Percentiles rank a stretch among this genome's conserved stretches.
These are phyloP conservation scores for Macrolepiota dolichaula DNA, from an alignment of 768 basidiomycete genomes.

Conservation along the genomic window DNA sequence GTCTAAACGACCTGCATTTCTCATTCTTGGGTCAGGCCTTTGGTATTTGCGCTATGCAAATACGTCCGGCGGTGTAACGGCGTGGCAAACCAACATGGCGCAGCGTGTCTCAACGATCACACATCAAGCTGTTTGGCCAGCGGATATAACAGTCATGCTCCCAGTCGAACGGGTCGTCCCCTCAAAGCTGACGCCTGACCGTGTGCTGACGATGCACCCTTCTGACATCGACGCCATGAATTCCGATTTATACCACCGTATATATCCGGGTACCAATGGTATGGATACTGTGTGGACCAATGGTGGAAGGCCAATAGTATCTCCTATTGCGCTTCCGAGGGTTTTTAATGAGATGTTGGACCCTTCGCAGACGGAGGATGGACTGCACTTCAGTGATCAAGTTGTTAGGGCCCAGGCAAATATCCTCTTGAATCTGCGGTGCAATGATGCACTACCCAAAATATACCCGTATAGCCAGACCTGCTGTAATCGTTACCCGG, in stretches of 20 bases:
- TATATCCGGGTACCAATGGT: constrained; percentile 30
- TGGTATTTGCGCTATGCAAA: constrained; percentile 85
- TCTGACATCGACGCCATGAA: constrained; percentile 92
- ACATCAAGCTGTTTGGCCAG: constrained; percentile 34
- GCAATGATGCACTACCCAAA: constrained; percentile 69
- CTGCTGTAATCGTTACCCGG: constrained; percentile 78
- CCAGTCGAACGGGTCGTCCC: constrained; percentile 73
- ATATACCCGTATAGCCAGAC: constrained; percentile 68
- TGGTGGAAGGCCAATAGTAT: background rate
- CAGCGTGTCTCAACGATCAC: constrained; percentile 49
- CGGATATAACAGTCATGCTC: constrained; percentile 74
- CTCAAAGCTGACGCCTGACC: constrained; percentile 59
- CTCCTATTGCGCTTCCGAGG: constrained; percentile 58
- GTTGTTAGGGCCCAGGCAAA: constrained; percentile 69
- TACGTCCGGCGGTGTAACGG: constrained; percentile 67
- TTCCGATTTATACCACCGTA: constrained; percentile 72
- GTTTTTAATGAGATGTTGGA: constrained; percentile 83
- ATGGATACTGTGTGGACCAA: background rate
- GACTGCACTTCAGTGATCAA: constrained; percentile 72
- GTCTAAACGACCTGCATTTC: constrained; percentile 45
- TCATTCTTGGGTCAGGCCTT: constrained; percentile 82
- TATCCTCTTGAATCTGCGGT: constrained; percentile 75
- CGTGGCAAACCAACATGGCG: constrained; percentile 79
- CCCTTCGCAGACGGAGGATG: constrained; percentile 74
- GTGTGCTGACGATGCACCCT: constrained; percentile 65